phyloP scores from a whole-genome alignment of 345 rosid species.

The Cardamine chenopodiifolia region DNA sequence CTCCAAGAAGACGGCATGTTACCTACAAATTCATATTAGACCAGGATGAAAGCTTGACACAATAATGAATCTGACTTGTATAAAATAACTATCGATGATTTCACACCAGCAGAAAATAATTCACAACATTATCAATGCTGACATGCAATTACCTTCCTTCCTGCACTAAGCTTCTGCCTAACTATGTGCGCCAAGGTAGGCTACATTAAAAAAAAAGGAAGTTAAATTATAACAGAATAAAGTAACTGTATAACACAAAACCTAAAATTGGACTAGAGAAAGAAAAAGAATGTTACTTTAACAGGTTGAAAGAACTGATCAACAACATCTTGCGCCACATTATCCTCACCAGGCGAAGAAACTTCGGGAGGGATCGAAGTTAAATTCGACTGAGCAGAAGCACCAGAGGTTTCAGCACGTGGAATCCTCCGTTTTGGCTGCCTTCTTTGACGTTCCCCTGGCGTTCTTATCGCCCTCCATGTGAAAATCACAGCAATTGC shows the following conservation, averaged over 20 bases:
- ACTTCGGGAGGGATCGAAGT: slow-evolving; percentile 47
- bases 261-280: neutral
- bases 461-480: slow-evolving; percentile 77
- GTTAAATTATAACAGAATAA: neutral
- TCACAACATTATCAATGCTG: slow-evolving; percentile 12
- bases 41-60: neutral
- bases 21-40: slow-evolving; percentile 53
- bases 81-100: no score
- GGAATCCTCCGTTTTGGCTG: slow-evolving; percentile 71
- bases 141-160: slow-evolving; percentile 66
- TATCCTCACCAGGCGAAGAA: slow-evolving; percentile 62
- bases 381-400: slow-evolving; percentile 51
- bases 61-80: neutral
- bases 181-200: slow-evolving; percentile 82
- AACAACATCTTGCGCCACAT: slow-evolving; percentile 63
- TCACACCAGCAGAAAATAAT: neutral
- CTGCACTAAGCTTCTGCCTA: slow-evolving; percentile 88
- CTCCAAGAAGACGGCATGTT: slow-evolving; percentile 90
- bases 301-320: slow-evolving; percentile 85
- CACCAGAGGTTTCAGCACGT: slow-evolving; percentile 51
- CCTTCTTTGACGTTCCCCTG: slow-evolving; percentile 68
- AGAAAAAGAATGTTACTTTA: slow-evolving; percentile 48
- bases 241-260: neutral
- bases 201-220: slow-evolving; percentile 47
- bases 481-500: slow-evolving; percentile 88